Evolutionary conservation across 192 early-diverging fungal genomes (phyloP).

Genomic region (Coemansia sp.): DNA sequence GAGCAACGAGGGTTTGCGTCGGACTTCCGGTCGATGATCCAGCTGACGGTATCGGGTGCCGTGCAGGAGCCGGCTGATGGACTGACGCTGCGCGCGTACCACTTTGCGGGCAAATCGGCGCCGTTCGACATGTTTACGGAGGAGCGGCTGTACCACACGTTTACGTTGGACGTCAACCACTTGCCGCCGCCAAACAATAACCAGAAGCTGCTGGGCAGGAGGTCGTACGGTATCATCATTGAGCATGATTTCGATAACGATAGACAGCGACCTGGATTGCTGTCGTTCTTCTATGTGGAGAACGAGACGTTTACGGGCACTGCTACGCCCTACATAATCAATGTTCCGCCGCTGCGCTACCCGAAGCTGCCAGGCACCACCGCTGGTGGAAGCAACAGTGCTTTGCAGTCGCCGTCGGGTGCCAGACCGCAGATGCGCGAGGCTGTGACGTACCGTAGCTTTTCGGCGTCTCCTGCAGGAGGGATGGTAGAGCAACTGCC

Average conservation of each 20-base stretch:
- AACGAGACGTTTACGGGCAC: conserved; percentile 49
- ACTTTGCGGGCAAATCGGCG: conserved; percentile 58
- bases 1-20: conserved; percentile 55
- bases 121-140: conserved; percentile 62
- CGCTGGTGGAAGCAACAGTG: background rate
- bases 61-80: conserved; percentile 73
- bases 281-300: conserved; percentile 53
- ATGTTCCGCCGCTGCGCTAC: conserved; percentile 47
- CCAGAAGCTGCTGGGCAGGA: conserved; percentile 60
- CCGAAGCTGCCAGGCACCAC: conserved; percentile 20
- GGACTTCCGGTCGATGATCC: conserved; percentile 77
- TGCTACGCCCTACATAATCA: conserved; percentile 45
- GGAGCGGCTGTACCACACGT: conserved; percentile 73
- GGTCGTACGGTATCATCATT: conserved; percentile 57
- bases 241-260: conserved; percentile 53
- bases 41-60: conserved; percentile 76
- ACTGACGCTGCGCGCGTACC: conserved; percentile 57
- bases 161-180: conserved; percentile 62
- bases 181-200: conserved; percentile 46
- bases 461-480: conserved; percentile 13
- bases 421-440: conserved; percentile 16
- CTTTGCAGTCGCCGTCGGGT: conserved; percentile 1
- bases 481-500: background rate
- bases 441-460: conserved; percentile 33
- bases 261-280: conserved; percentile 37